Percentiles rank a stretch among this genome's conserved stretches.
Evolutionary conservation across 192 early-diverging fungal genomes (phyloP).

Genomic region (Oehlia diaphana): DNA sequence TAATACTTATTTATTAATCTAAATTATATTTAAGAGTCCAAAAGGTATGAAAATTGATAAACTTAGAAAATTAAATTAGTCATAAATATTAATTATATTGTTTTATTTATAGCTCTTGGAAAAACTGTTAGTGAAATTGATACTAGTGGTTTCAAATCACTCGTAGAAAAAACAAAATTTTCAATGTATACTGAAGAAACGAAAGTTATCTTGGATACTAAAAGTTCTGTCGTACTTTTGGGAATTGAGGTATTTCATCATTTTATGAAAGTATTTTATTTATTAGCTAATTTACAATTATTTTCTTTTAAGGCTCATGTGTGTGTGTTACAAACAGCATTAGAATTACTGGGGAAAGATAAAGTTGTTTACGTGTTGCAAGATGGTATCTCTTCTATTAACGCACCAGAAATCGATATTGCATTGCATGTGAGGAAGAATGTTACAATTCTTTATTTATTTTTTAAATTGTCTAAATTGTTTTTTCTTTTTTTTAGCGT

Average conservation of each 20-base stretch:
- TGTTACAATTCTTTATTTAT: conserved; percentile 3
- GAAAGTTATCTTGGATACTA: conserved; percentile 42
- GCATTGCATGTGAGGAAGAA: conserved; percentile 66
- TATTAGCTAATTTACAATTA: not conserved
- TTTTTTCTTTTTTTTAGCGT: conserved; percentile 44
- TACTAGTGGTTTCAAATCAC: conserved; percentile 51
- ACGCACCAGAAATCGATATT: conserved; percentile 78
- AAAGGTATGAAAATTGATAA: conserved; percentile 42
- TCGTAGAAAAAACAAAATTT: conserved; percentile 81
- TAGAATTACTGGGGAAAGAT: conserved; percentile 79
- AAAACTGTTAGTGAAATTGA: conserved; percentile 76
- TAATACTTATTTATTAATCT: not conserved
- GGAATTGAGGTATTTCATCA: conserved; percentile 75
- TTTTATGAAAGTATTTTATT: not conserved
- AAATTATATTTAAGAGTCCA: conserved; percentile 42
- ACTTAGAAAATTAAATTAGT: no score
- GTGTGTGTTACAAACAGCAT: conserved; percentile 91
- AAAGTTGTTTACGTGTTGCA: conserved; percentile 87
- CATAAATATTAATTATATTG: not conserved
- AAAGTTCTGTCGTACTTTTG: conserved; percentile 75
- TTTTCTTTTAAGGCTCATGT: conserved; percentile 73
- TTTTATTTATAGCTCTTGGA: conserved; percentile 64
- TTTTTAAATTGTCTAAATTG: not conserved
- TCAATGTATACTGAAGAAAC: conserved; percentile 80
- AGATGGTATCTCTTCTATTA: conserved; percentile 91